These are phyloP conservation scores for Nemania sp. DNA, from an alignment of 2,329 filamentous ascomycete species.

Conservation along the genomic window DNA sequence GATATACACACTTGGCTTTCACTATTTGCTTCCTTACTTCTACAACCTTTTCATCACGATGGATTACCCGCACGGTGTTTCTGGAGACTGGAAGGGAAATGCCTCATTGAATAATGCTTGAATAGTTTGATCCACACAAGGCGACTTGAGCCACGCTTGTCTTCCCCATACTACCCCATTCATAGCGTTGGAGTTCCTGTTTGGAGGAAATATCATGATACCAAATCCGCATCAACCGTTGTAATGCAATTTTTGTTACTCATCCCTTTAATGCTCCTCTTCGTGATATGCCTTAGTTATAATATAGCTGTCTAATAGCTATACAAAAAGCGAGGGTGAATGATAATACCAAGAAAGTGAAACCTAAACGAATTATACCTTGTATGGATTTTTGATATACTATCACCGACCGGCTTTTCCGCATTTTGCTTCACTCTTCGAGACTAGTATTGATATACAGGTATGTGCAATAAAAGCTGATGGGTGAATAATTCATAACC, in stretches of 20 bases:
- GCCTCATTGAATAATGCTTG: conserved; percentile 29
- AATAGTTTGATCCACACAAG: conserved; percentile 6
- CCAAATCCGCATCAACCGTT: conserved; percentile 22
- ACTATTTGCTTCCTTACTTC: conserved; percentile 16
- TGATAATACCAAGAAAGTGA: too few species aligned
- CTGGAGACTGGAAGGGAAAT: conserved; percentile 21
- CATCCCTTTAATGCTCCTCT: not conserved
- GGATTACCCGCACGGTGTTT: conserved; percentile 30
- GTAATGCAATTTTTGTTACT: not conserved
- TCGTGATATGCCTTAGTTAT: not conserved
- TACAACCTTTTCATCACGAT: conserved; percentile 32
- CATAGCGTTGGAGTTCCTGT: conserved; percentile 47
- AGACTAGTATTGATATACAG: too few species aligned
- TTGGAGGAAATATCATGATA: conserved; percentile 38
- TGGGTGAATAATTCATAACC: too few species aligned
- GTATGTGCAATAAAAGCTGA: too few species aligned
- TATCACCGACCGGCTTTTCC: too few species aligned
- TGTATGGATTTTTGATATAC: too few species aligned
- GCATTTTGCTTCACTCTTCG: too few species aligned
- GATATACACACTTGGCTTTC: not conserved
- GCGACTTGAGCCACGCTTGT: conserved; percentile 15
- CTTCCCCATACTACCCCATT: conserved; percentile 34
- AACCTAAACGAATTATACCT: too few species aligned
- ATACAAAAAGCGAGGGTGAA: too few species aligned
- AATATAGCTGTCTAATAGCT: too few species aligned